Evolutionary conservation across 805 yeast genomes (phyloP).

Genomic region (Candida ipomoeae): DNA sequence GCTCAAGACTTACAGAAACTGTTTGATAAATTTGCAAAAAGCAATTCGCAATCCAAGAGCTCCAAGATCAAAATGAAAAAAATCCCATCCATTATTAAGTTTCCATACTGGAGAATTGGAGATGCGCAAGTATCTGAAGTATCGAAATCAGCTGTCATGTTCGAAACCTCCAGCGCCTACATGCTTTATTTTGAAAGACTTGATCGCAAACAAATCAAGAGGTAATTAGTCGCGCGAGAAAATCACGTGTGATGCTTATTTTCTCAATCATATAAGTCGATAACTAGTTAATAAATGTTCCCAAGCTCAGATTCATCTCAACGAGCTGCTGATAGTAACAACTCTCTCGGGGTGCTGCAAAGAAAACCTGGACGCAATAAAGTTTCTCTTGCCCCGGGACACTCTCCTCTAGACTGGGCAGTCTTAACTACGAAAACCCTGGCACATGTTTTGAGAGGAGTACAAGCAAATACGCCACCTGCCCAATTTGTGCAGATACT

Average conservation of each 20-base stretch:
- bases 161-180: conserved; percentile 74
- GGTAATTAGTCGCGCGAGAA: conserved; percentile 7
- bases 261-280: background rate
- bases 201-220: conserved; percentile 21
- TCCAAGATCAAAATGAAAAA: conserved; percentile 43
- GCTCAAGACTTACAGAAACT: conserved; percentile 15
- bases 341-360: conserved; percentile 14
- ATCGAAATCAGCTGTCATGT: conserved; percentile 51
- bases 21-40: conserved; percentile 12
- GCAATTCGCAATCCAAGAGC: conserved; percentile 8
- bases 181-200: conserved; percentile 75
- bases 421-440: conserved; percentile 41
- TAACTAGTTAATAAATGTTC: conserved; percentile 9
- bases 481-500: conserved; percentile 46
- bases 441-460: conserved; percentile 51
- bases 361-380: conserved; percentile 33
- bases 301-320: conserved; percentile 34
- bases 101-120: conserved; percentile 82
- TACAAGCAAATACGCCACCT: conserved; percentile 51
- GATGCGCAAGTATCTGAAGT: conserved; percentile 70
- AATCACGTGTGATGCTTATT: conserved; percentile 5
- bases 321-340: conserved; percentile 20
- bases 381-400: conserved; percentile 69
- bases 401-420: conserved; percentile 88
- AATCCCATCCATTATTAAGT: conserved; percentile 49